phyloP scores from a whole-genome alignment of 345 rosid species.

The Chamaenerion angustifolium region DNA sequence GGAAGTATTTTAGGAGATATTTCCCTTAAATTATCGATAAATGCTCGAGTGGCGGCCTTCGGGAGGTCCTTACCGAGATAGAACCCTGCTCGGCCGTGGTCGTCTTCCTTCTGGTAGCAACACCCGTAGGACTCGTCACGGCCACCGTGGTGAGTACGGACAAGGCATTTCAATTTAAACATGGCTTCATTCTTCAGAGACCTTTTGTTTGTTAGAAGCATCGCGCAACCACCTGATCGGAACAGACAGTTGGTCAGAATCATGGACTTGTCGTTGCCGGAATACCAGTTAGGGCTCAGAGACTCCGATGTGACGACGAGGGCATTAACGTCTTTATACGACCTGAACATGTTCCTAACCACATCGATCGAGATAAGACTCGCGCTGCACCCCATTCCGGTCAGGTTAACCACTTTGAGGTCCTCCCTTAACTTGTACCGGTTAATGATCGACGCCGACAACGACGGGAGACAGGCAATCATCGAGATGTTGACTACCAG shows the following conservation, averaged over 20 bases:
- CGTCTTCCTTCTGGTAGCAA: constrained; percentile 65
- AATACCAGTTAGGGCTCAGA: constrained; percentile 70
- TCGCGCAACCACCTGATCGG: constrained; percentile 68
- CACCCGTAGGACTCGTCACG: constrained; percentile 59
- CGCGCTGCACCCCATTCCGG: constrained; percentile 95
- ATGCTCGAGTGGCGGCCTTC: constrained; percentile 55
- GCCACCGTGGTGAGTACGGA: constrained; percentile 77
- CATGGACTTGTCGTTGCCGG: constrained; percentile 75
- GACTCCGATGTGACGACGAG: constrained; percentile 65
- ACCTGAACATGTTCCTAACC: constrained; percentile 42
- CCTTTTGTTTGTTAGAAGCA: constrained; percentile 67
- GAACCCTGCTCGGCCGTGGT: constrained; percentile 48
- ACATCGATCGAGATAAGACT: constrained; percentile 66
- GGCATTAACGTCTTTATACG: constrained; percentile 34
- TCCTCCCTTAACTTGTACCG: constrained; percentile 66
- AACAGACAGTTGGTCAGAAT: constrained; percentile 72
- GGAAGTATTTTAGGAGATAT: constrained; percentile 70
- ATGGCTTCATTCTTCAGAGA: constrained; percentile 29
- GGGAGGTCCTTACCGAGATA: constrained; percentile 57
- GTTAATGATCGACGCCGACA: constrained; percentile 52
- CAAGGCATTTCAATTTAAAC: constrained; percentile 62
- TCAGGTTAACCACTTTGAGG: constrained; percentile 45
- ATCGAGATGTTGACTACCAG: constrained; percentile 72
- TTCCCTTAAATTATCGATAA: constrained; percentile 53
- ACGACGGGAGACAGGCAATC: constrained; percentile 50